phyloP scores from a whole-genome alignment of 2,329 filamentous ascomycete genomes.

The Aureobasidium sp. region DNA sequence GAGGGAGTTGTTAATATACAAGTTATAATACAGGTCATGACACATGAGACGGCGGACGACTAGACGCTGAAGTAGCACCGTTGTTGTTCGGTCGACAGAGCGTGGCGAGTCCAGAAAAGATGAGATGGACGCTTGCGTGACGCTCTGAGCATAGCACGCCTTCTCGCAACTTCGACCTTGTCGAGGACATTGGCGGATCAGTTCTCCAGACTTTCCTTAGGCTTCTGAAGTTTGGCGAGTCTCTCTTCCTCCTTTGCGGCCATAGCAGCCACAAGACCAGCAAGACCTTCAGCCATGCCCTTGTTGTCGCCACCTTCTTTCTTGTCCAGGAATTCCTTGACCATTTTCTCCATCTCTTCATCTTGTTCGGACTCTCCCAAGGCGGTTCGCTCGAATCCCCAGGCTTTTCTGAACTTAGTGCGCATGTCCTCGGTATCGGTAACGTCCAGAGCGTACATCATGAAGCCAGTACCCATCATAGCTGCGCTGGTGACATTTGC shows the following conservation, averaged over 20 bases:
- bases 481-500: conserved; percentile 72
- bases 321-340: conserved; percentile 38
- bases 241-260: conserved; percentile 22
- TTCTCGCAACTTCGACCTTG: too few relatives aligned
- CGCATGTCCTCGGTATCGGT: conserved; percentile 43
- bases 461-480: conserved; percentile 64
- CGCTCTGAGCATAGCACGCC: background rate
- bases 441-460: conserved; percentile 71
- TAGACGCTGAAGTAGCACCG: background rate
- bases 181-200: background rate
- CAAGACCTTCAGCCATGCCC: conserved; percentile 20
- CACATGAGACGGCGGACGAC: background rate
- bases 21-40: conserved; percentile 20
- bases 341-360: conserved; percentile 46
- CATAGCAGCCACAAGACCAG: conserved; percentile 5
- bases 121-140: background rate
- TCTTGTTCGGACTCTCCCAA: conserved; percentile 42
- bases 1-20: background rate
- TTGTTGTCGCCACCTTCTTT: conserved; percentile 37
- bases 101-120: background rate
- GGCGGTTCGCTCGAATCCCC: conserved; percentile 40
- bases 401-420: conserved; percentile 49
- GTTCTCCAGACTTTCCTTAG: background rate
- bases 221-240: conserved; percentile 16
- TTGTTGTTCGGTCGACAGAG: background rate